Evolutionary conservation across 257 asterid species (phyloP), one percentile per base, ranked within the genome.

Genomic region (Cruciata laevipes): DNA sequence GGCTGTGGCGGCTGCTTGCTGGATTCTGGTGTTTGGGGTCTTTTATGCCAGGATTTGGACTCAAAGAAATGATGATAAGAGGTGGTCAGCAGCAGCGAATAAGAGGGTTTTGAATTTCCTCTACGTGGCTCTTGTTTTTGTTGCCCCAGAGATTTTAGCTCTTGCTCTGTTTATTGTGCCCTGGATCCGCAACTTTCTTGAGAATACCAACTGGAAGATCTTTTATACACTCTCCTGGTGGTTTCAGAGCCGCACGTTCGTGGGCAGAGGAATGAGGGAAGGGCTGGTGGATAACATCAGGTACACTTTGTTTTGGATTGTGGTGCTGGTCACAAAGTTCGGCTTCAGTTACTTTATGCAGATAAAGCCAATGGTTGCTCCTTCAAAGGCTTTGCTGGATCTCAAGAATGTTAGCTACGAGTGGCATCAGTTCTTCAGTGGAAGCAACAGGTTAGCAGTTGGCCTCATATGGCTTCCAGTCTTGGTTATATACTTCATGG

Each of bases 261-360:
- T 94, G 76, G 99, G 97, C 58, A 89, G 99, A 37, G 99, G 96
- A 69, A 87, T 94, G 61, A 90, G 97, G 76, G 97, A 94, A 85
- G 99, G 99, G 71, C 95, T 90, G 63, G 69, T 90, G 13, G 99
- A 94, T 80, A 94, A 83, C 77, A 65, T 94, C 23, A 94, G 90
- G 82, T 94, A 94, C 72, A 76, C 87, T 62, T 77, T 87, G 51
- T 94, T 94, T 82, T 94, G 99, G 99, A 71, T 94, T 44, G 77
- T 71, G 30, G 96, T 94, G 71, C 92, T 94, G 69, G 93, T 85
- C 6, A 83, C 99, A 23, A 94, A 94, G 80, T 90, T 94, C 71
- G 44, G 66, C 61, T 94, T 94, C 76, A 94, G 97, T 80, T 94
- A 94, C 84, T 90, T 90, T 78, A 85, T 94, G 91, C 99, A 94